Conservation (phyloP, 768 basidiomycete genomes). For the Pleurotus citrinopileatus region DNA sequence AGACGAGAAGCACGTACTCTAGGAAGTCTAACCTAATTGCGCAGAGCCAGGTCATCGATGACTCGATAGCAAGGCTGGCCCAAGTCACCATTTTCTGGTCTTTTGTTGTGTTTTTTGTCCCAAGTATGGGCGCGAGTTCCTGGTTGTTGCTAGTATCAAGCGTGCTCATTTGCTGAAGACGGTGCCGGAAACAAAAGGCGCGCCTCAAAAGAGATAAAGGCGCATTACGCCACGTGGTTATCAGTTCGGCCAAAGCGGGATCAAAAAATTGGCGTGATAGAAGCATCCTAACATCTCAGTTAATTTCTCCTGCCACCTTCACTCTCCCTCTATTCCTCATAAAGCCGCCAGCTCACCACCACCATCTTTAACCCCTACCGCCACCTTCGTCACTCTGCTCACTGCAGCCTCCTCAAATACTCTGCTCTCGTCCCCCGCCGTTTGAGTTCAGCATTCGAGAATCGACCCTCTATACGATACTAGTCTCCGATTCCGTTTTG, state of each 20-base stretch:
- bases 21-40: neutral
- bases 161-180: neutral
- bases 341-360: conserved; percentile 8
- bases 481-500: neutral
- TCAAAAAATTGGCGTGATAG: neutral
- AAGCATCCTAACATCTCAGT: conserved; percentile 3
- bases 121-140: neutral
- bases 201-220: neutral
- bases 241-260: conserved; percentile 1
- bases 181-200: neutral
- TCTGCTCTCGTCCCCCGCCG: neutral
- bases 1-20: neutral
- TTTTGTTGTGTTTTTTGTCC: neutral
- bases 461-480: neutral
- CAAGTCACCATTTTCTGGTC: neutral
- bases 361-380: conserved; percentile 1
- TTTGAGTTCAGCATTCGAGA: neutral
- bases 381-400: neutral
- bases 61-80: neutral
- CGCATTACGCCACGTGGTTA: conserved; percentile 5
- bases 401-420: neutral
- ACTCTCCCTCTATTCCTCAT: neutral
- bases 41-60: neutral
- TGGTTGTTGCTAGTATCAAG: neutral
- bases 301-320: conserved; percentile 1